phyloP scores from a whole-genome alignment of 257 asterid genomes.

The Thymus mandschuricus region DNA sequence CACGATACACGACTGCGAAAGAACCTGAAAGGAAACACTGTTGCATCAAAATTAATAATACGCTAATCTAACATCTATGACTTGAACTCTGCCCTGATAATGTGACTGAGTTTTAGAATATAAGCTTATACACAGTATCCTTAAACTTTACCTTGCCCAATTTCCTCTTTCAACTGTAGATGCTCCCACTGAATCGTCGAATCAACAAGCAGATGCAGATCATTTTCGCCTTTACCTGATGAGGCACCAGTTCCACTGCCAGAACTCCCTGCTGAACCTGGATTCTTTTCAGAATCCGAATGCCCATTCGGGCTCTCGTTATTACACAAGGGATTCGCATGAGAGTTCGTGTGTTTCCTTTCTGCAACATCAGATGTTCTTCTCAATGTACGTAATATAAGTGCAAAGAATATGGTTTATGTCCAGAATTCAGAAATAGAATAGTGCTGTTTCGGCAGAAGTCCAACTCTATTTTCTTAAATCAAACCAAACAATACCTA shows the following conservation, averaged over 20 bases:
- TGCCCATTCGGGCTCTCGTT: slow-evolving; percentile 18
- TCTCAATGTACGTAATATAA: background rate
- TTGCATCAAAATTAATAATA: slow-evolving; percentile 20
- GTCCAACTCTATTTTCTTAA: background rate
- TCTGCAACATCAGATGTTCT: slow-evolving; percentile 20
- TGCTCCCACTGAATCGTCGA: slow-evolving; percentile 69
- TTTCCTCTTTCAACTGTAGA: slow-evolving; percentile 56
- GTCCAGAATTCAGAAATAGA: background rate
- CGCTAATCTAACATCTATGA: background rate
- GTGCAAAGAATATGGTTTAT: background rate
- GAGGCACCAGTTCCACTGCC: slow-evolving; percentile 39
- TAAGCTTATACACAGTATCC: background rate
- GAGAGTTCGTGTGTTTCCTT: slow-evolving; percentile 19
- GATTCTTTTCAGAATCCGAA: slow-evolving; percentile 30
- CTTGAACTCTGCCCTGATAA: slow-evolving; percentile 9
- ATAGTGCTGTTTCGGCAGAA: background rate
- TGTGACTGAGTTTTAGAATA: background rate
- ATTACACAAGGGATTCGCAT: slow-evolving; percentile 1
- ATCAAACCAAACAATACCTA: background rate
- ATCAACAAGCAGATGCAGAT: slow-evolving; percentile 30
- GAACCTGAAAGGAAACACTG: slow-evolving; percentile 51
- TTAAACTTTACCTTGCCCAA: slow-evolving; percentile 61
- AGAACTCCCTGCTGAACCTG: slow-evolving; percentile 32
- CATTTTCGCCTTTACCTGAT: slow-evolving; percentile 44
- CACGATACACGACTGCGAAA: slow-evolving; percentile 66